A percentile compares a stretch with the other conserved stretches of the same genome.
These are phyloP conservation scores for Scutellospora calospora DNA, from an alignment of 371 early-diverging fungal species.

Conservation along the genomic window DNA sequence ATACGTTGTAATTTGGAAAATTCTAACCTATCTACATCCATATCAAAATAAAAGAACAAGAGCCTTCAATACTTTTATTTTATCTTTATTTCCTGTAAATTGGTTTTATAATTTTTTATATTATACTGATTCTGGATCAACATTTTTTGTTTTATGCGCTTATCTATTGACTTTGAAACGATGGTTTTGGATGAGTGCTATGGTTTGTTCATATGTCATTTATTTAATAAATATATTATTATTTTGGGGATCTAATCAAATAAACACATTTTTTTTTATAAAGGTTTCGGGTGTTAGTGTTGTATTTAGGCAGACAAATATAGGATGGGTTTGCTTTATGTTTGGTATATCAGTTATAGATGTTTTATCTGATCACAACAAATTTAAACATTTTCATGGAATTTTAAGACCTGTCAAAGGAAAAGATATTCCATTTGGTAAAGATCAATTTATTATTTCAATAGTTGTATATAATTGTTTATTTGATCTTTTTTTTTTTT, in stretches of 20 bases:
- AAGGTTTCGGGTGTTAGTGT: conserved; percentile 69
- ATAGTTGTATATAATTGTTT: conserved; percentile 21
- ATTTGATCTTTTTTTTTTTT: neutral
- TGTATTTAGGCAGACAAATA: conserved; percentile 92
- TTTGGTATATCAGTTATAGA: conserved; percentile 56
- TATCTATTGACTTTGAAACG: conserved; percentile 66
- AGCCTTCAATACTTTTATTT: conserved; percentile 60
- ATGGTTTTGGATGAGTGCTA: conserved; percentile 60
- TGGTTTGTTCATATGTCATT: conserved; percentile 54
- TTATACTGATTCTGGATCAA: conserved; percentile 92
- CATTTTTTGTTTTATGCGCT: conserved; percentile 77
- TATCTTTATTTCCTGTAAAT: conserved; percentile 79
- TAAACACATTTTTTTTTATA: neutral
- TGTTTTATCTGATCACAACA: neutral
- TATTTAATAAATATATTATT: neutral
- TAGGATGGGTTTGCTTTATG: conserved; percentile 80
- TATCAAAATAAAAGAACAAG: conserved; percentile 42
- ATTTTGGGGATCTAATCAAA: neutral
- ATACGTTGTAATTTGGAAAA: conserved; percentile 55
- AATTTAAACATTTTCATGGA: conserved; percentile 26
- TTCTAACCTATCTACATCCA: conserved; percentile 56
- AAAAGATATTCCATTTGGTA: neutral
- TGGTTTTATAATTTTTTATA: conserved; percentile 89
- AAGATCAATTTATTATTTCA: conserved; percentile 20
- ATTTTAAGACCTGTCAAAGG: conserved; percentile 38